These are phyloP conservation scores for Singerocomus inundabilis DNA, from an alignment of 1,284 basidiomycete genomes.

Conservation along the genomic window DNA sequence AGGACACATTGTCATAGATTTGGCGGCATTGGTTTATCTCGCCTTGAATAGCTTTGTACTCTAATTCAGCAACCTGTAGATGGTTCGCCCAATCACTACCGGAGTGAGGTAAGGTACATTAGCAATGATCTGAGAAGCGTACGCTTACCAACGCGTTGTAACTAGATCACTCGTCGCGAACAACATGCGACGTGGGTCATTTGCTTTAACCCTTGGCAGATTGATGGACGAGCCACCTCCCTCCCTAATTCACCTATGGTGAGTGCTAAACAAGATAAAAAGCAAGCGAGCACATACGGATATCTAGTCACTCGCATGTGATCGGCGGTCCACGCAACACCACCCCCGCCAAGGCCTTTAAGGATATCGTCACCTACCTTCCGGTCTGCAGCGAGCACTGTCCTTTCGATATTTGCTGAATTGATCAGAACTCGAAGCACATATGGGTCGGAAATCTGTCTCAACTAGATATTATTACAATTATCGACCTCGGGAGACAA, in stretches of 20 bases:
- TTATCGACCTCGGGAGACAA: not conserved
- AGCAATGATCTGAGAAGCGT: not conserved
- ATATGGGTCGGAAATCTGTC: constrained; percentile 71
- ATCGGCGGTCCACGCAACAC: constrained; percentile 62
- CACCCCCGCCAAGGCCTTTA: constrained; percentile 43
- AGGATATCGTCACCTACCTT: constrained; percentile 57
- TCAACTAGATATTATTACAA: constrained; percentile 5
- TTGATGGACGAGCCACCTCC: constrained; percentile 55
- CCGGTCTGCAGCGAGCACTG: constrained; percentile 64
- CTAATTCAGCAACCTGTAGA: constrained; percentile 27
- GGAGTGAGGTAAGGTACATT: not conserved
- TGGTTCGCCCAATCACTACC: constrained; percentile 30
- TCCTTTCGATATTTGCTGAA: constrained; percentile 67
- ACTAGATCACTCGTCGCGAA: constrained; percentile 43
- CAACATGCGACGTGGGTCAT: constrained; percentile 48
- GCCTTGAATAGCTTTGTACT: constrained; percentile 22
- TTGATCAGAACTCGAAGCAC: constrained; percentile 86
- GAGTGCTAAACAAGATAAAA: constrained; percentile 1
- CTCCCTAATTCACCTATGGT: constrained; percentile 43
- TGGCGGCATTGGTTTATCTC: constrained; percentile 22
- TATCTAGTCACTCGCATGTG: constrained; percentile 60
- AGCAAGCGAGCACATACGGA: constrained; percentile 42
- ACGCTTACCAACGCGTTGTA: constrained; percentile 35
- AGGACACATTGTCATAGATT: constrained; percentile 17
- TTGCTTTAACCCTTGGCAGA: constrained; percentile 35